Evolutionary conservation across 2,329 filamentous ascomycete species (phyloP), one percentile per base, ranked within the genome.

Genomic region (Fusarium keratoplasticum): DNA sequence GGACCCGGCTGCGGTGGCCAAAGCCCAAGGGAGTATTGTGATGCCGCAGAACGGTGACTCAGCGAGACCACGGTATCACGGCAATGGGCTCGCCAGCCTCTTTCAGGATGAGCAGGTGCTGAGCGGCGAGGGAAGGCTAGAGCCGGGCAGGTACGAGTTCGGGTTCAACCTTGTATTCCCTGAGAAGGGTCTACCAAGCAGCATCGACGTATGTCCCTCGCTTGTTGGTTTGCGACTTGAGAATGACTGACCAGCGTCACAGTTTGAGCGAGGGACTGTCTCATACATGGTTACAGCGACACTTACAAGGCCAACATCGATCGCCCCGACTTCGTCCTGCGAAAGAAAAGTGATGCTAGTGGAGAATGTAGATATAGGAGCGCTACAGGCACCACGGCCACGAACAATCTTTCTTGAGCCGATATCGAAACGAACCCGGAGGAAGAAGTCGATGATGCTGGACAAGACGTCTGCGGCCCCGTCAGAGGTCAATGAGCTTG

Each of bases 261-360:
- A 98, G 95, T 99, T 99, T 82, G 96, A 98, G 84, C 92, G 96
- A 80, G 96, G 96, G 38, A 95, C 94, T 2, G 94, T 99, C 77
- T 93, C 93, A 22, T 99, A 98, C 84, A 91, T 96, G 85, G 89
- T 98, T 77, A 96, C 94, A 7, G 93, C 96, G 35, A 98, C 95
- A 10, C 83, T 98, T 66, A 98, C 96, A 22, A 91, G 95, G 66
- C 96, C 96, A 22, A 96, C 94, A 0, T 92, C 95, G 7, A 97
- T 98, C 71, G 89, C 92, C 16, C 92, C 96, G 2, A 95, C 92
- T 3, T 89, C 92, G 11, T 93, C 90, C 38, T 96, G 94, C 83
- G 95, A 97, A 75, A 89, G 91, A 70, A 95, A 95, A 78, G 88
- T 99, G 25, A 91, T 92, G 69, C 86, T 98, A 9, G 86, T 94